Percentiles rank a stretch among this genome's conserved stretches.
phyloP scores from a whole-genome alignment of 257 asterid genomes.

The Solanum phureja region DNA sequence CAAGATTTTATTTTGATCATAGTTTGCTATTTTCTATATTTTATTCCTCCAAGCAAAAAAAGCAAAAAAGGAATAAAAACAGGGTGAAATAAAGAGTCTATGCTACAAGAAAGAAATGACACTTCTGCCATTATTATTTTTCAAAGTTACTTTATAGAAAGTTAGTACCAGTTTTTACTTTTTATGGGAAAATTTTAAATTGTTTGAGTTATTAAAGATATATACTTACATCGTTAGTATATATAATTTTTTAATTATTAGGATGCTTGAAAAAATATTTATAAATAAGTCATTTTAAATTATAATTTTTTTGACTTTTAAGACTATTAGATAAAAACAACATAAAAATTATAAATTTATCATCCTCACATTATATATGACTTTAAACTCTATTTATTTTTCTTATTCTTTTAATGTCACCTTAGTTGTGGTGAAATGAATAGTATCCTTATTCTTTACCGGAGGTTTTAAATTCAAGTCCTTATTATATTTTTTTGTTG shows the following conservation, averaged over 20 bases:
- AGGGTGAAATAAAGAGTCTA: neutral
- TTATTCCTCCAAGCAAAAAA: neutral
- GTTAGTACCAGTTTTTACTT: neutral
- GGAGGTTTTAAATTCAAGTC: neutral
- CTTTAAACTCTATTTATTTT: neutral
- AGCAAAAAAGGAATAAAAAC: neutral
- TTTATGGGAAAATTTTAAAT: neutral
- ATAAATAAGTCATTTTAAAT: slow-evolving; percentile 10
- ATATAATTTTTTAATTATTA: neutral
- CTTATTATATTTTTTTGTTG: neutral
- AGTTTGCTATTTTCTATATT: neutral
- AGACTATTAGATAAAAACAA: neutral
- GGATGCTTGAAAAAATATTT: neutral
- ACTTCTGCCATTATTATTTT: neutral
- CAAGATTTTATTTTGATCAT: neutral
- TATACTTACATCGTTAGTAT: neutral
- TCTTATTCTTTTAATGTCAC: no score
- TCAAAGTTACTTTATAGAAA: neutral
- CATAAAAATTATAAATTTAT: neutral
- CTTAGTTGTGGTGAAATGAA: no score
- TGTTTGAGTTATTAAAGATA: neutral
- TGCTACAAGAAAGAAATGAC: neutral
- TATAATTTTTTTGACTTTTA: neutral
- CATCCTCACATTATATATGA: neutral
- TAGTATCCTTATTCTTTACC: no score